phyloP scores from a whole-genome alignment of 768 basidiomycete species.

The Jaapia argillacea region DNA sequence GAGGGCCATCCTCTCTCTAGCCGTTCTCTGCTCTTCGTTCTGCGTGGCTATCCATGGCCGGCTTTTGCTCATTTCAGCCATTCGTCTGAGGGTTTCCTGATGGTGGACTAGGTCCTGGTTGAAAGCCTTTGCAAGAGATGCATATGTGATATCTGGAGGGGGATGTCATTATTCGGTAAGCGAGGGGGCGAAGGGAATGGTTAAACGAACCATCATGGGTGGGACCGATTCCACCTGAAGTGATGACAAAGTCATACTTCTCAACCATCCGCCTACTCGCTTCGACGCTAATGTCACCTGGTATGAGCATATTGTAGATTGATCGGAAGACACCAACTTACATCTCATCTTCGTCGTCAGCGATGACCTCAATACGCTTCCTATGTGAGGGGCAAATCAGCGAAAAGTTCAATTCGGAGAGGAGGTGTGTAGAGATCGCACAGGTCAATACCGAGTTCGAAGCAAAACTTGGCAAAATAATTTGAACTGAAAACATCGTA shows the following conservation, averaged over 20 bases:
- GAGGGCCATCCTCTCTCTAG: conserved; percentile 82
- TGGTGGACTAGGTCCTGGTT: conserved; percentile 59
- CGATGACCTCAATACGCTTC: conserved; percentile 83
- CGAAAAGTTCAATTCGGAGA: no score
- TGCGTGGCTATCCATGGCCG: conserved; percentile 50
- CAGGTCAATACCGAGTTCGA: conserved; percentile 80
- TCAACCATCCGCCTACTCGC: conserved; percentile 75
- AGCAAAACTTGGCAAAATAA: conserved; percentile 82
- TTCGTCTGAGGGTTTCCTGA: conserved; percentile 65
- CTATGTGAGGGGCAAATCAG: no score
- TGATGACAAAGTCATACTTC: conserved; percentile 85
- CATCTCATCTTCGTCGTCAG: conserved; percentile 90
- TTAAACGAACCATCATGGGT: conserved; percentile 71
- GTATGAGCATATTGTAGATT: conserved; percentile 1
- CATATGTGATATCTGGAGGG: conserved; percentile 75
- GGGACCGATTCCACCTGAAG: conserved; percentile 85
- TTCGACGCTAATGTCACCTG: conserved; percentile 45
- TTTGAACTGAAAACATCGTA: no score
- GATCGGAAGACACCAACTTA: conserved; percentile 24
- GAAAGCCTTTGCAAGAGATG: conserved; percentile 82
- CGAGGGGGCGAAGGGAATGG: background rate
- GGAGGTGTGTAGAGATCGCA: no score
- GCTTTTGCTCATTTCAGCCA: conserved; percentile 50
- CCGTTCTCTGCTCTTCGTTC: conserved; percentile 64
- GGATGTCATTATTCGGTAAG: background rate